Percentiles rank a stretch among this genome's conserved stretches.
Evolutionary conservation across 192 early-diverging fungal species (phyloP).

Genomic region (Entomortierella parvispora): DNA sequence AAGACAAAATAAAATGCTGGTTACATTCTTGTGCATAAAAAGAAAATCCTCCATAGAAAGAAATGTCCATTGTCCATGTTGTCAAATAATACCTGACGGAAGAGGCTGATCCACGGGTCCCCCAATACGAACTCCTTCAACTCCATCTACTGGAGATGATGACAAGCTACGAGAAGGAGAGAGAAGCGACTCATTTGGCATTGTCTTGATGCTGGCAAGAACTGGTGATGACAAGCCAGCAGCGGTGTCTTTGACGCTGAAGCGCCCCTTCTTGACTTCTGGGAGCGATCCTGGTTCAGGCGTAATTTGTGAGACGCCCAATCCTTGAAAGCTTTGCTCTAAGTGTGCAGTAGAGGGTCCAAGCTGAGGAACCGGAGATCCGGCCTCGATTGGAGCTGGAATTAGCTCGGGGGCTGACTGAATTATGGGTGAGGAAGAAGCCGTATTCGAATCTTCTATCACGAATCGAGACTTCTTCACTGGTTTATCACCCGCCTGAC

Average conservation of each 20-base stretch:
- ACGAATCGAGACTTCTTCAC: conserved; percentile 59
- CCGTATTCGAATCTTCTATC: conserved; percentile 38
- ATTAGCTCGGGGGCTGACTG: conserved; percentile 7
- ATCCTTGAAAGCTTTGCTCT: conserved; percentile 26
- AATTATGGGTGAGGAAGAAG: background rate
- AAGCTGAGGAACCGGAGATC: background rate
- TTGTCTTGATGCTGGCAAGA: conserved; percentile 19
- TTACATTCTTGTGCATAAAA: background rate
- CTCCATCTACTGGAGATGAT: conserved; percentile 20
- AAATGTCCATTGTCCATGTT: background rate
- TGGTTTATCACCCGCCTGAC: conserved; percentile 27
- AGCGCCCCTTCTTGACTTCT: conserved; percentile 74
- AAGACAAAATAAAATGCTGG: background rate
- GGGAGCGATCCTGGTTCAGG: conserved; percentile 11
- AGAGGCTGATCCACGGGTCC: conserved; percentile 7
- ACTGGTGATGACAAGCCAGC: conserved; percentile 13
- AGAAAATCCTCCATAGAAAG: background rate
- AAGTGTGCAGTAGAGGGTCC: conserved; percentile 4
- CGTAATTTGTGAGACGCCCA: conserved; percentile 5
- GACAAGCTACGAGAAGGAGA: conserved; percentile 16
- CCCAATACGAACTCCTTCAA: conserved; percentile 27
- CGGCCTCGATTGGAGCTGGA: background rate
- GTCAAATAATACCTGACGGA: conserved; percentile 8
- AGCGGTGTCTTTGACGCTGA: conserved; percentile 65
- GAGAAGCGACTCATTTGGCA: conserved; percentile 12